Evolutionary conservation across 2,329 filamentous ascomycete species (phyloP).

Genomic region (Aspergillus intermedius): DNA sequence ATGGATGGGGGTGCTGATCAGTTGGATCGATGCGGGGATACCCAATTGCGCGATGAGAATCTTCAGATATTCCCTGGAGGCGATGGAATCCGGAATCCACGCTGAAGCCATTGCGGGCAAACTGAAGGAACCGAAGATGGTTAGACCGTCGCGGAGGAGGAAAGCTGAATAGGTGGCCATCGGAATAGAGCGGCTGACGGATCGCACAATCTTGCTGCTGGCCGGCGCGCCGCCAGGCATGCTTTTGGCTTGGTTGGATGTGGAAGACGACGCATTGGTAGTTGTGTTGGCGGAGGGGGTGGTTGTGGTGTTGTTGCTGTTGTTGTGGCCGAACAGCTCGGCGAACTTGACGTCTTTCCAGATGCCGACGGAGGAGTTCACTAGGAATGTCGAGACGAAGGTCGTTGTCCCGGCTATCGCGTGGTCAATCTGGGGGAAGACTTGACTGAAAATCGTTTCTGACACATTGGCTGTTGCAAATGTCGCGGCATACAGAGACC

Average conservation of each 20-base stretch:
- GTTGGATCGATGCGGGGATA: conserved; percentile 69
- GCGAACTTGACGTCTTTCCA: conserved; percentile 86
- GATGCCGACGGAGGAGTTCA: conserved; percentile 68
- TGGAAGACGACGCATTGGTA: conserved; percentile 2
- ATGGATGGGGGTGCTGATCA: conserved; percentile 75
- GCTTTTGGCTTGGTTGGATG: neutral
- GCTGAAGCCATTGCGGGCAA: conserved; percentile 28
- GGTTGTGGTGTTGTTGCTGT: conserved; percentile 3
- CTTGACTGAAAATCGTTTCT: conserved; percentile 67
- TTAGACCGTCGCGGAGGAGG: conserved; percentile 71
- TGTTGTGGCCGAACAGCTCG: conserved; percentile 54
- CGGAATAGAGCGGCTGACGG: conserved; percentile 39
- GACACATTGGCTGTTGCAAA: conserved; percentile 80
- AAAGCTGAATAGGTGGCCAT: conserved; percentile 54
- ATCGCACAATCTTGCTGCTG: conserved; percentile 18
- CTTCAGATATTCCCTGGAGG: conserved; percentile 71
- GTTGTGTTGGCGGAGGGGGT: conserved; percentile 3
- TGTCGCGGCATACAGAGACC: conserved; percentile 68
- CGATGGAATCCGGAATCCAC: conserved; percentile 65
- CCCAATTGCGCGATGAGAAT: conserved; percentile 78
- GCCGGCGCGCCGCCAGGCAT: conserved; percentile 1
- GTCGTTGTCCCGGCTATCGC: conserved; percentile 68
- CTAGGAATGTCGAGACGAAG: conserved; percentile 66
- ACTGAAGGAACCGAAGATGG: conserved; percentile 57
- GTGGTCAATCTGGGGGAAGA: conserved; percentile 45